phyloP scores from a whole-genome alignment of 495 filamentous ascomycete genomes.

The Jackrogersella minutella region DNA sequence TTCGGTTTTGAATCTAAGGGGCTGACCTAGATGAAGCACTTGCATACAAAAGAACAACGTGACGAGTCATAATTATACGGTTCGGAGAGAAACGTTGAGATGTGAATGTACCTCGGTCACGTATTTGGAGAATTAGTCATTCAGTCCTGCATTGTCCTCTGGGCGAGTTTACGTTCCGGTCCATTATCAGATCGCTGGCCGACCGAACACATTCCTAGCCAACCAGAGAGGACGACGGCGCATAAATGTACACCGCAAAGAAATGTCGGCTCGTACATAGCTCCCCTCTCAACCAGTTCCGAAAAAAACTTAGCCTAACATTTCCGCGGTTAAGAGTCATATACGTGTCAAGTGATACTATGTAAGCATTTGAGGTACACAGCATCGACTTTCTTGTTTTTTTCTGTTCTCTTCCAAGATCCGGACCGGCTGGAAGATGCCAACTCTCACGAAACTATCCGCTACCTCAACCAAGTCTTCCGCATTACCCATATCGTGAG shows the following conservation, averaged over 20 bases:
- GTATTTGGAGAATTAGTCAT: not conserved
- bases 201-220: conserved; percentile 3
- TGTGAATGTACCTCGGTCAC: not conserved
- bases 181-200: not conserved
- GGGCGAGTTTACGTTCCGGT: conserved; percentile 6
- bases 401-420: not conserved
- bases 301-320: not conserved
- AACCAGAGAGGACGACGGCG: not conserved
- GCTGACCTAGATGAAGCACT: not conserved
- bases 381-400: not conserved
- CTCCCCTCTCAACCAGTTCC: not conserved
- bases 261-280: not conserved
- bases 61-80: conserved; percentile 13
- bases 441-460: conserved; percentile 1
- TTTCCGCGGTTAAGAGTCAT: not conserved
- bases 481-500: not conserved
- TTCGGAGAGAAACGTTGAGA: not conserved
- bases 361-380: not conserved
- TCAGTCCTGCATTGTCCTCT: not conserved
- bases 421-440: not conserved
- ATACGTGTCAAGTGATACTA: not conserved
- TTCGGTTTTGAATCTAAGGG: not conserved
- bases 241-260: not conserved
- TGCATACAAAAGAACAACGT: conserved; percentile 1
- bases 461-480: not conserved